A percentile compares a stretch with the other conserved stretches of the same genome.
Evolutionary conservation across 148 eudicot species (phyloP).

Genomic region (Pharnaceum exiguum): DNA sequence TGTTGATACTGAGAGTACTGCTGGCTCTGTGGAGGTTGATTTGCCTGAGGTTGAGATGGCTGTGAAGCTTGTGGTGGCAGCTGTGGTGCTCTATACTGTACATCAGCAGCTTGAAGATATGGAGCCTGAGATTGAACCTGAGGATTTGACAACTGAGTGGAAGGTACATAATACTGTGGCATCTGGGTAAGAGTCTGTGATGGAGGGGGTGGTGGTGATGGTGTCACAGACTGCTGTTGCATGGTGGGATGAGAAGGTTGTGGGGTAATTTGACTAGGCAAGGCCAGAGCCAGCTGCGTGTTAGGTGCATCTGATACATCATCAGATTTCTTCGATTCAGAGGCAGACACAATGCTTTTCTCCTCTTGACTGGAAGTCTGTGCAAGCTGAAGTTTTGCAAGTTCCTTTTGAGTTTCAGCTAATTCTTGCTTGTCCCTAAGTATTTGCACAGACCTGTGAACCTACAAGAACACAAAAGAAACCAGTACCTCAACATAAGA

Average conservation of each 20-base stretch:
- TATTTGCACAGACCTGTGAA: conserved; percentile 91
- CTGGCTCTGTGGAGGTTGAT: conserved; percentile 51
- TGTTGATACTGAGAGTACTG: conserved; percentile 61
- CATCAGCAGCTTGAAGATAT: conserved; percentile 50
- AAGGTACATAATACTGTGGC: conserved; percentile 51
- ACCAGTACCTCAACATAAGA: background rate
- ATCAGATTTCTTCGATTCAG: conserved; percentile 51
- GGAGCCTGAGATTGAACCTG: conserved; percentile 45
- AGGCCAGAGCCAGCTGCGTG: conserved; percentile 77
- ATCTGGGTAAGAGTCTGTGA: conserved; percentile 40
- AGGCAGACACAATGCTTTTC: conserved; percentile 37
- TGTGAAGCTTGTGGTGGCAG: conserved; percentile 45
- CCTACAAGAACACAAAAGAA: conserved; percentile 35
- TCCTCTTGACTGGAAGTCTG: conserved; percentile 65
- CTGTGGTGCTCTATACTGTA: conserved; percentile 45
- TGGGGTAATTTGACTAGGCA: conserved; percentile 54
- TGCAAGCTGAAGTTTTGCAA: conserved; percentile 87
- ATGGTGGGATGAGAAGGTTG: conserved; percentile 39
- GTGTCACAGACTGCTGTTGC: conserved; percentile 33
- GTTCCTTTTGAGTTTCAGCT: conserved; percentile 92
- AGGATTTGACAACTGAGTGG: conserved; percentile 41
- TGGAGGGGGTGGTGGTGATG: conserved; percentile 39
- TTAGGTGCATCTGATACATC: conserved; percentile 48
- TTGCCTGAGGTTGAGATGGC: conserved; percentile 51
- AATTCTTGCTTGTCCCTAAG: conserved; percentile 96